These are phyloP conservation scores for Ustilago shanxiensis DNA, from an alignment of 1,284 basidiomycete species.

Conservation along the genomic window DNA sequence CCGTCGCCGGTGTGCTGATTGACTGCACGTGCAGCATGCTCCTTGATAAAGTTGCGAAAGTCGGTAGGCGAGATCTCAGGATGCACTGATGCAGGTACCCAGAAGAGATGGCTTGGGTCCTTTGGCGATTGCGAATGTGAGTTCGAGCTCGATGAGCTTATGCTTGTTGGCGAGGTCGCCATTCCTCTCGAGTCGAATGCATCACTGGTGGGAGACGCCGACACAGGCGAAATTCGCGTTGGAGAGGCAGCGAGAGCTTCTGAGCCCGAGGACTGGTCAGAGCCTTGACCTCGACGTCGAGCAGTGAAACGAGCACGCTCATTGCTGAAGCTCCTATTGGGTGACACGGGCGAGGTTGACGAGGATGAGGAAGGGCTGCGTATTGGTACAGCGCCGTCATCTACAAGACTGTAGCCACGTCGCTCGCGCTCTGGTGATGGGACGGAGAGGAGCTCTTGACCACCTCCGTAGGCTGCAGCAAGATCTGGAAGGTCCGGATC, in stretches of 20 bases:
- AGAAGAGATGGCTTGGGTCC: constrained; percentile 79
- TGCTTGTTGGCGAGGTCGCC: constrained; percentile 29
- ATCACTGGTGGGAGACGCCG: constrained; percentile 24
- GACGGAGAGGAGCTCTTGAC: constrained; percentile 46
- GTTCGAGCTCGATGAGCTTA: constrained; percentile 22
- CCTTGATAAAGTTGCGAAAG: constrained; percentile 93
- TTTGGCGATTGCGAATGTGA: constrained; percentile 49
- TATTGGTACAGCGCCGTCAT: constrained; percentile 51
- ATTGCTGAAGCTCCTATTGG: constrained; percentile 18
- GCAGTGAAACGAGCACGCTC: constrained; percentile 59
- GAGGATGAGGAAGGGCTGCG: constrained; percentile 44
- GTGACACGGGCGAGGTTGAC: constrained; percentile 20
- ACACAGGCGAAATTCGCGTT: constrained; percentile 19
- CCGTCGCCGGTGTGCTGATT: constrained; percentile 37
- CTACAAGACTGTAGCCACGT: constrained; percentile 52
- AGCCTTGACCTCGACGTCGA: constrained; percentile 47
- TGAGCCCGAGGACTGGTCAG: constrained; percentile 31
- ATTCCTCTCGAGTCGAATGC: constrained; percentile 22
- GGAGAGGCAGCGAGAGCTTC: constrained; percentile 14
- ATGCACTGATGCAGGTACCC: constrained; percentile 95
- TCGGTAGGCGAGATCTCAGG: constrained; percentile 97
- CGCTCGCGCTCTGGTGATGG: constrained; percentile 41
- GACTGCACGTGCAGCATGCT: constrained; percentile 78
- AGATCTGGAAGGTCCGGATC: constrained; percentile 68
- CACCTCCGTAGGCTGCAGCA: constrained; percentile 55